Evolutionary conservation across 768 basidiomycete genomes (phyloP), one percentile per base, ranked within the genome.

Genomic region (Termitomyces titanicus): DNA sequence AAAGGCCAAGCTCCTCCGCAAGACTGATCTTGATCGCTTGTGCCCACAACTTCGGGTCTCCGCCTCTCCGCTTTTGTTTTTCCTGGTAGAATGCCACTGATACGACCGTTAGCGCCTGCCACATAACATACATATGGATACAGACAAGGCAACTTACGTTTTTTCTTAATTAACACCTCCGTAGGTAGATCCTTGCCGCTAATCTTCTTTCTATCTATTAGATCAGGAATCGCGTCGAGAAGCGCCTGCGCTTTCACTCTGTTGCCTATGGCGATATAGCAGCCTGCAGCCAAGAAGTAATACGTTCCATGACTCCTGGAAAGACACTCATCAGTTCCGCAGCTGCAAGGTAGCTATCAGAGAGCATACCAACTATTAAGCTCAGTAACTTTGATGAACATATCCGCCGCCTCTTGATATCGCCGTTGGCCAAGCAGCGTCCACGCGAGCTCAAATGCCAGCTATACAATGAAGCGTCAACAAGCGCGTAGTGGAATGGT

Each of bases 391-490:
- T 70, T 74, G 40, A 89, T 60, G 61, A 92, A 90, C 54, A 76
- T 74, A 45, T 86, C 80, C 1, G 87, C 88, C 1, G 85, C 78
- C 58, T 91, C 87, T 58, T 78, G 70, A 52, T 91, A 89, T 54
- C 78, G 73, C 51, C 85, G 69, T 54, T 87, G 78, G 1, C 82
- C 76, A 3, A 92, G 74, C 1, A 88, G 67, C 15, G 83, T 84
- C 89, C 90, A 92, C 0, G 86, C 88, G 3, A 92, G 76, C 66
- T 92, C 90, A 59, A 89, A 92, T 13, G 81, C 74, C 7, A 92
- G 75, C 86, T 89, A 20, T 27, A 45, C 18, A 25, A 25, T 4
- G 17, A 24, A 15, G 4, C 34, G 15, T 40, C 12, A 27, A 3
- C n/a, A 34, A n/a, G 25, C 3, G 10, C 24, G 6, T 35, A 38